Base-by-base conservation (phyloP, 2,329 filamentous ascomycete genomes). In the Xylaria sp. region DNA sequence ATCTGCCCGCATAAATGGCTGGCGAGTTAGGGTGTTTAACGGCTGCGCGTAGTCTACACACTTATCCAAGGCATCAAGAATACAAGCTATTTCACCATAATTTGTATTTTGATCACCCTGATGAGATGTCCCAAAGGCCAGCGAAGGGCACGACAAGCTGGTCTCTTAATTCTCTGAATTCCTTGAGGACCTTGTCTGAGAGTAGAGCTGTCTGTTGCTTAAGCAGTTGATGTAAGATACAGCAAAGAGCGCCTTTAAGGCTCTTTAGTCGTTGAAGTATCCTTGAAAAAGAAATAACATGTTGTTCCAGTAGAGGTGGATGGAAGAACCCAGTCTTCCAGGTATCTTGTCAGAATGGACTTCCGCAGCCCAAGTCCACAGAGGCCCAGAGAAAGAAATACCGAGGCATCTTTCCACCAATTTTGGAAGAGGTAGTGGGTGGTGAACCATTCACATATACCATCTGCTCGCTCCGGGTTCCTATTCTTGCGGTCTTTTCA, bases 221-320 rank as follows among this genome's bases (percentile, higher is more conserved):
- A 49, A 80, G 75, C 1, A 81, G 58, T 31, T 80, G 78, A n/a
- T 73, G 75, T 4, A 81, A 41, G 23, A 61, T 47, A 29, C 58
- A 53, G 35, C 46, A 37, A 33, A 61, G 31, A 23, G 58, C 58
- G 19, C 31, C 25, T 46, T 33, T 25, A 52, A 15, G 15, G 4
- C 23, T 23, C 19, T 61, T 17, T 61, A 76, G 19, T 78, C 72
- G 4, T 73, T 67, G 25, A 72, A 74, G 48, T 72, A n/a, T 79
- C 77, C 31, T 79, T 79, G 70, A 80, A 81, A 65, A 81, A 81
- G 68, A 79, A 81, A 53, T 80, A 80, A 49, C 75, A 78, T 3
- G 67, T 68, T 0, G 68, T 74, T 17, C 65, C 68, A 0, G 53
- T 54, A 1, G 43, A 17, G 0, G 35, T 54, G 1, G 43, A 17